A percentile compares a stretch with the other conserved stretches of the same genome.
These are phyloP conservation scores for Rhynchosporium graminicola DNA, from an alignment of 2,329 filamentous ascomycete species.

Conservation along the genomic window DNA sequence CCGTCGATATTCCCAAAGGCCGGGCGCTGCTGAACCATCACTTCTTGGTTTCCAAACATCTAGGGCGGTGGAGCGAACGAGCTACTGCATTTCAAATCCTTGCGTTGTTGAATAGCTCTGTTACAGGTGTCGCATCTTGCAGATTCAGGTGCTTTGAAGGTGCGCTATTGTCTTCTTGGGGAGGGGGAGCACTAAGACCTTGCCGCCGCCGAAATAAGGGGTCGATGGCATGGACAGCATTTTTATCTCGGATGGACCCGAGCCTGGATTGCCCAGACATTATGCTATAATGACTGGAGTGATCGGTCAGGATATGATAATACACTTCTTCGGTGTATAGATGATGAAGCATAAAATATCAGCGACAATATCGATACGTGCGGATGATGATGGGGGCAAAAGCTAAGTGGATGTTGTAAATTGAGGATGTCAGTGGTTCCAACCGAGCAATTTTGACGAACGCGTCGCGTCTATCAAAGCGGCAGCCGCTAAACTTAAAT, in stretches of 20 bases:
- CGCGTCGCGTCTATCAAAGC: conserved; percentile 12
- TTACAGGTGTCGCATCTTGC: not conserved
- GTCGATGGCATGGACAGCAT: not conserved
- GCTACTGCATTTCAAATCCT: not conserved
- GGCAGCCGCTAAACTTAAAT: conserved; percentile 4
- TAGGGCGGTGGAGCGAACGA: too few relatives aligned
- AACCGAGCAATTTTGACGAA: conserved; percentile 13
- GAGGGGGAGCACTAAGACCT: conserved; percentile 2
- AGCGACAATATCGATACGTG: not conserved
- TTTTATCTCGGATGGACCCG: not conserved
- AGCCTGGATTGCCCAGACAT: not conserved
- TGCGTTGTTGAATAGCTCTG: conserved; percentile 1
- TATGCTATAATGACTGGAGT: not conserved
- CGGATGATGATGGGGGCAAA: not conserved
- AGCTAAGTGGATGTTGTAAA: too few relatives aligned
- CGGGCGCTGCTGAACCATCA: conserved; percentile 4
- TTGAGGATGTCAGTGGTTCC: conserved; percentile 11
- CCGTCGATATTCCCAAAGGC: conserved; percentile 7
- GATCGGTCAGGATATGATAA: not conserved
- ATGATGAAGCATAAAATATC: not conserved
- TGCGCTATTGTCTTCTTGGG: conserved; percentile 10
- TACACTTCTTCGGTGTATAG: not conserved
- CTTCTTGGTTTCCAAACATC: not conserved
- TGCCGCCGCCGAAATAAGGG: conserved; percentile 9
- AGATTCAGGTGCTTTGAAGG: not conserved